Percentiles rank a stretch among this genome's conserved stretches.
Conservation (phyloP, 2,329 filamentous ascomycete species). For the Talaromyces sp. region DNA sequence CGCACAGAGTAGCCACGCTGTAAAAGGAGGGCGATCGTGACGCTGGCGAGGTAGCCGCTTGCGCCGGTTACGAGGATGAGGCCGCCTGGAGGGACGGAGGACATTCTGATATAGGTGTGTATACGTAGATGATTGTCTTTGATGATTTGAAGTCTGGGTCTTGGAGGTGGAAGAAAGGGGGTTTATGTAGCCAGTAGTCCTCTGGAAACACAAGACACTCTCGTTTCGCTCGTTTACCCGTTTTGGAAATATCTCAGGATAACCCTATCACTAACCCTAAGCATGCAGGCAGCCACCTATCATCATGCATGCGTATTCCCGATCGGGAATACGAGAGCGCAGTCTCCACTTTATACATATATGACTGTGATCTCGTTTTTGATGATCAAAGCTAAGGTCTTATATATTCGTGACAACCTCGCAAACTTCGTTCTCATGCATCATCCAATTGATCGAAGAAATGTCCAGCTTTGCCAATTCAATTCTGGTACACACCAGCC, state of each 20-base stretch:
- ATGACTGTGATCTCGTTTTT: neutral
- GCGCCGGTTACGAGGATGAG: neutral
- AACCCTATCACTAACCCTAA: neutral
- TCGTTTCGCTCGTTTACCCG: conserved; percentile 7
- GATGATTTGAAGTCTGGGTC: no score
- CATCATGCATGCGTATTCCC: neutral
- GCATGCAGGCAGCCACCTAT: no score
- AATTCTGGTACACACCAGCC: neutral
- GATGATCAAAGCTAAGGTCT: neutral
- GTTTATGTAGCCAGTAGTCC: neutral
- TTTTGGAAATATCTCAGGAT: neutral
- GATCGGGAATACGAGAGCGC: neutral
- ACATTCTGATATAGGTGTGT: no score
- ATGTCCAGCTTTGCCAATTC: neutral
- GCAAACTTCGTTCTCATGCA: neutral
- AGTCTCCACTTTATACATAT: neutral
- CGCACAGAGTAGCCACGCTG: neutral
- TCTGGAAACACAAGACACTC: neutral
- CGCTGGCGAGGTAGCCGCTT: neutral
- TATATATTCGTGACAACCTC: neutral
- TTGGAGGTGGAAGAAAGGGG: neutral
- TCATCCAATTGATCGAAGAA: neutral
- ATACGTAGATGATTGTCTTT: no score
- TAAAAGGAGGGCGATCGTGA: neutral
- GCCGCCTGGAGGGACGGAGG: neutral